Conservation (phyloP, 2,329 filamentous ascomycete genomes). For the Helotiales sp. region DNA sequence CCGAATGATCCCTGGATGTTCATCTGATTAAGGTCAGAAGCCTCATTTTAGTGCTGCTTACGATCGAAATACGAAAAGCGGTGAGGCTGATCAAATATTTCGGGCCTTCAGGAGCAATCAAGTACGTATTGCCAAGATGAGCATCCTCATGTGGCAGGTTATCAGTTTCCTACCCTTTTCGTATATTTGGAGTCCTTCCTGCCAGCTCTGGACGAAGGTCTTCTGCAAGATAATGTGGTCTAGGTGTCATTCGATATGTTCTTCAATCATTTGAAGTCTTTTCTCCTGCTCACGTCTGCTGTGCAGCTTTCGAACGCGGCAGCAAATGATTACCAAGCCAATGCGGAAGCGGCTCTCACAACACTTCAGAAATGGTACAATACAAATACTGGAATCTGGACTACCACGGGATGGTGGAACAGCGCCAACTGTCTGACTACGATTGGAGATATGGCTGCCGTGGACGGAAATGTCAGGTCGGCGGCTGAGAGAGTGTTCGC, state of each 20-base stretch:
- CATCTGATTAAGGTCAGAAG: too few relatives aligned
- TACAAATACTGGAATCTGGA: conserved; percentile 63
- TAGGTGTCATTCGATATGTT: conserved; percentile 17
- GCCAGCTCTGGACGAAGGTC: neutral
- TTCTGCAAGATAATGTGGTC: neutral
- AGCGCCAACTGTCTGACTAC: conserved; percentile 69
- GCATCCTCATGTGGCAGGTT: too few relatives aligned
- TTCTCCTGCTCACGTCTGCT: conserved; percentile 15
- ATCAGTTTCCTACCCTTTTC: conserved; percentile 16
- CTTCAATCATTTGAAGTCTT: conserved; percentile 9
- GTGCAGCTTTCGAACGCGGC: conserved; percentile 7
- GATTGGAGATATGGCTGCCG: conserved; percentile 55
- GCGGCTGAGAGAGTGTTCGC: conserved; percentile 48
- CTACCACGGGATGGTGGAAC: conserved; percentile 75
- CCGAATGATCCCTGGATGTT: too few relatives aligned
- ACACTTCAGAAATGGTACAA: conserved; percentile 68
- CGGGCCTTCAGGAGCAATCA: too few relatives aligned
- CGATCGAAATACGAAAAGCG: too few relatives aligned
- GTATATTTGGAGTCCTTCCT: conserved; percentile 22
- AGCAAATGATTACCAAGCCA: conserved; percentile 25
- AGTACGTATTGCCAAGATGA: too few relatives aligned
- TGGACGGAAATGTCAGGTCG: conserved; percentile 43
- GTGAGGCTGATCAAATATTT: too few relatives aligned
- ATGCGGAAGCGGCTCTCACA: conserved; percentile 44
- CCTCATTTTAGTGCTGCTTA: too few relatives aligned